Percentiles rank a stretch among this genome's conserved stretches.
These are phyloP conservation scores for Ustilago tritici DNA, from an alignment of 1,284 basidiomycete genomes.

Conservation along the genomic window DNA sequence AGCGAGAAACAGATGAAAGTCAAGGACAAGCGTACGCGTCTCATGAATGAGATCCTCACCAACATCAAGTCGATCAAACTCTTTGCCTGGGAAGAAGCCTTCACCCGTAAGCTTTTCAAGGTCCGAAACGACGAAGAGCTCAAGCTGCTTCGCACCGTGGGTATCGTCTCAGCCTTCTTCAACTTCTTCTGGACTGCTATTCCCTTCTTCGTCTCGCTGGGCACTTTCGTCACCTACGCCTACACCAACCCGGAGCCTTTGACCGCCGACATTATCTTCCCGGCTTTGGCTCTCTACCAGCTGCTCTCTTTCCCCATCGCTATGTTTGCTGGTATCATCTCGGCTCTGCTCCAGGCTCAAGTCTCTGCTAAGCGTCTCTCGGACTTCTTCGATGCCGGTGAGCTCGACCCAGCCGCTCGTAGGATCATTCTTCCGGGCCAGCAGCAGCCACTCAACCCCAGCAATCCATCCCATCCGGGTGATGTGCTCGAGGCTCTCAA, in stretches of 20 bases:
- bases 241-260: conserved; percentile 76
- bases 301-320: conserved; percentile 80
- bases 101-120: conserved; percentile 76
- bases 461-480: conserved; percentile 32
- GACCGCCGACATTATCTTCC: conserved; percentile 73
- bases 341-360: conserved; percentile 64
- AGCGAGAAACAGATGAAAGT: conserved; percentile 86
- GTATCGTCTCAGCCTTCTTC: conserved; percentile 80
- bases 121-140: conserved; percentile 80
- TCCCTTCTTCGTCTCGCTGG: conserved; percentile 83
- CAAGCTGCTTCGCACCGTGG: conserved; percentile 79
- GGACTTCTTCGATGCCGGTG: conserved; percentile 76
- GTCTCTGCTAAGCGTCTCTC: conserved; percentile 63
- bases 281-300: conserved; percentile 67
- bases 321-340: conserved; percentile 72
- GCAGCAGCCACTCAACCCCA: conserved; percentile 21
- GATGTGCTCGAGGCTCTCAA: conserved; percentile 33
- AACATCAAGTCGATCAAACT: conserved; percentile 68
- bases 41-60: conserved; percentile 67
- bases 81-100: conserved; percentile 64
- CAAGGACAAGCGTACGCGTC: conserved; percentile 78
- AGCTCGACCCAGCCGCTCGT: conserved; percentile 72
- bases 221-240: conserved; percentile 86
- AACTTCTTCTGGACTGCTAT: conserved; percentile 78
- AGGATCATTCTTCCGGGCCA: conserved; percentile 45